These are phyloP conservation scores for Aspergillus sp. DNA, from an alignment of 2,329 filamentous ascomycete genomes.

Conservation along the genomic window DNA sequence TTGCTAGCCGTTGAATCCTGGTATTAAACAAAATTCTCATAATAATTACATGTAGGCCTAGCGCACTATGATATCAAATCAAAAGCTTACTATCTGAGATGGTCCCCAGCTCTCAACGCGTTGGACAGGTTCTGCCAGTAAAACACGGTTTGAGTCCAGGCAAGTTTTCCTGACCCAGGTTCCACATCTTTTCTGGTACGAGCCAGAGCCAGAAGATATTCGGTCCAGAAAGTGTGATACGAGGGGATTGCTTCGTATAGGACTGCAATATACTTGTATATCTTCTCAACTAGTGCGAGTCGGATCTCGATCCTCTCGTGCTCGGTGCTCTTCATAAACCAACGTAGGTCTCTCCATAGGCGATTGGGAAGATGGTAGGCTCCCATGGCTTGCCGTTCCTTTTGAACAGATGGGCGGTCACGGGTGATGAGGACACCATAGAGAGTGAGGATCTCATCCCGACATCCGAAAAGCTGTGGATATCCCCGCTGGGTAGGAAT, in stretches of 20 bases:
- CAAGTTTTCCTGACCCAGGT: background rate
- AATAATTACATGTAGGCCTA: background rate
- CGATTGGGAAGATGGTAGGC: conserved; percentile 16
- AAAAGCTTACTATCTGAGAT: background rate
- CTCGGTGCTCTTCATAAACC: conserved; percentile 6
- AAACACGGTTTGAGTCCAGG: conserved; percentile 11
- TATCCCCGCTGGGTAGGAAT: background rate
- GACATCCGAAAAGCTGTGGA: background rate
- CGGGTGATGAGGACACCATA: conserved; percentile 9
- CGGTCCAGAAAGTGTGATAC: conserved; percentile 10
- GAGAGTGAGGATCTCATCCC: conserved; percentile 9
- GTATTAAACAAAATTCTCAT: background rate
- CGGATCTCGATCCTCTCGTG: background rate
- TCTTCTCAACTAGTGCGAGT: conserved; percentile 1
- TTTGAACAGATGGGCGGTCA: conserved; percentile 6
- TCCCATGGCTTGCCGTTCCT: conserved; percentile 2
- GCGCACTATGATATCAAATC: background rate
- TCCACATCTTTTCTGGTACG: conserved; percentile 5
- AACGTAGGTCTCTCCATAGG: conserved; percentile 15
- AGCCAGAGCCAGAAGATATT: conserved; percentile 7
- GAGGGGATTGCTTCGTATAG: conserved; percentile 7
- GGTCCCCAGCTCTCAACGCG: background rate
- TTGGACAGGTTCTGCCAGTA: conserved; percentile 9
- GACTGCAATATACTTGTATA: conserved; percentile 11
- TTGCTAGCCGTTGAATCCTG: background rate